phyloP scores from a whole-genome alignment of 345 rosid species.

The Eucalyptus polyanthemos region DNA sequence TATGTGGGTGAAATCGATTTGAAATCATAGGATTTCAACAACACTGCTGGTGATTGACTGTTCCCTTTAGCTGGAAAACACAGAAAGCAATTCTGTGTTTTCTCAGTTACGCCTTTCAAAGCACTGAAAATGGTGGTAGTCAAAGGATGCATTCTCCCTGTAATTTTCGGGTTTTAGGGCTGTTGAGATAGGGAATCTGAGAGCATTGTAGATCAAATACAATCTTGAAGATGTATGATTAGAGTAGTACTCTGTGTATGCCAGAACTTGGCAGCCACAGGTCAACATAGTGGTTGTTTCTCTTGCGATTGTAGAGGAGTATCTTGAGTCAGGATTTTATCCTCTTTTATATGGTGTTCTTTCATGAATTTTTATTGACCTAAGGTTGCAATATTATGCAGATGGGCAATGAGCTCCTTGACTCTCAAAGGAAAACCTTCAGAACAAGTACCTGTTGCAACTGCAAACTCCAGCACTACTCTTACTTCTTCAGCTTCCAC shows the following conservation, averaged over 20 bases:
- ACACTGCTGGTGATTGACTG: neutral
- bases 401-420: conserved; percentile 99
- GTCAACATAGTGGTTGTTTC: neutral
- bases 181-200: neutral
- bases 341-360: neutral
- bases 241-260: neutral
- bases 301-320: neutral
- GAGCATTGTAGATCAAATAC: neutral
- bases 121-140: neutral
- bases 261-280: neutral
- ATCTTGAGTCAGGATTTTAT: neutral
- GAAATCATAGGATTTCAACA: neutral
- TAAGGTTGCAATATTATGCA: conserved; percentile 4
- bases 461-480: conserved; percentile 35
- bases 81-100: neutral
- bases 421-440: conserved; percentile 87
- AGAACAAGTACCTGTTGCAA: conserved; percentile 63
- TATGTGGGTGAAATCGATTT: neutral
- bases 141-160: neutral
- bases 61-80: neutral
- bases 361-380: neutral
- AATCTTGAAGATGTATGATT: neutral
- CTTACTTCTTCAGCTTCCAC: conserved; percentile 37
- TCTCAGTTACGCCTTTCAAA: neutral
- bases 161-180: neutral